These are phyloP conservation scores for Metarhizium sp. DNA, from an alignment of 2,329 filamentous ascomycete genomes.

Conservation along the genomic window DNA sequence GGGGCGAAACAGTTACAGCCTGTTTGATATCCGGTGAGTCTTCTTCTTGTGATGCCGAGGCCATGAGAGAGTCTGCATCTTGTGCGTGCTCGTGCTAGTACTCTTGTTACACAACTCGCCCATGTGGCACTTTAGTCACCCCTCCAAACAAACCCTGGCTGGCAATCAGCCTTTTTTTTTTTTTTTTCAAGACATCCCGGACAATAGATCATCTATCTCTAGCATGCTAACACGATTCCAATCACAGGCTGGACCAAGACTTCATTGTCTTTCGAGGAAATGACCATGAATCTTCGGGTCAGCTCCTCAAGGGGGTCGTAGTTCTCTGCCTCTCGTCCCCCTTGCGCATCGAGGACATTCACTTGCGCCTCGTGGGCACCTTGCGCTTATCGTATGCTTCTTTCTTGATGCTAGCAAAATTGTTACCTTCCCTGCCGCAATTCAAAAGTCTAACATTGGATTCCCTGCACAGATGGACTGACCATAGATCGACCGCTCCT, in stretches of 20 bases:
- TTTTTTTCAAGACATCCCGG: background rate
- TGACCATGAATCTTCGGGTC: constrained; percentile 66
- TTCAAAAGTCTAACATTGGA: constrained; percentile 7
- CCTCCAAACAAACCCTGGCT: too few species aligned
- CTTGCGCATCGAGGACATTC: constrained; percentile 63
- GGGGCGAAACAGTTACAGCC: constrained; percentile 39
- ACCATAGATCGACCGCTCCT: constrained; percentile 43
- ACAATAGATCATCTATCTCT: background rate
- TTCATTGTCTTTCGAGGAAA: constrained; percentile 70
- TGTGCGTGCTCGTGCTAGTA: too few species aligned
- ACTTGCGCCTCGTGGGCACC: constrained; percentile 61
- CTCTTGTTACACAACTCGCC: too few species aligned
- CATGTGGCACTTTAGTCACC: too few species aligned
- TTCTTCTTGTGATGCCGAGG: background rate
- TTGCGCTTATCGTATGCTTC: constrained; percentile 51
- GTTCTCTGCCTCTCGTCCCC: constrained; percentile 63
- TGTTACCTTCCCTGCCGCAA: background rate
- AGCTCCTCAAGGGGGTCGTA: constrained; percentile 62
- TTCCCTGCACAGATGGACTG: constrained; percentile 34
- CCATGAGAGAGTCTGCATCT: too few species aligned
- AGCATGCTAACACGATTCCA: background rate
- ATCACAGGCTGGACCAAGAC: constrained; percentile 60
- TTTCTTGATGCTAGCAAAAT: background rate
- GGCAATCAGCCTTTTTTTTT: too few species aligned
- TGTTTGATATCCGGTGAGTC: constrained; percentile 50